A percentile compares a stretch with the other conserved stretches of the same genome.
phyloP scores from a whole-genome alignment of 2,329 filamentous ascomycete species.

The Fusarium odoratissimum region DNA sequence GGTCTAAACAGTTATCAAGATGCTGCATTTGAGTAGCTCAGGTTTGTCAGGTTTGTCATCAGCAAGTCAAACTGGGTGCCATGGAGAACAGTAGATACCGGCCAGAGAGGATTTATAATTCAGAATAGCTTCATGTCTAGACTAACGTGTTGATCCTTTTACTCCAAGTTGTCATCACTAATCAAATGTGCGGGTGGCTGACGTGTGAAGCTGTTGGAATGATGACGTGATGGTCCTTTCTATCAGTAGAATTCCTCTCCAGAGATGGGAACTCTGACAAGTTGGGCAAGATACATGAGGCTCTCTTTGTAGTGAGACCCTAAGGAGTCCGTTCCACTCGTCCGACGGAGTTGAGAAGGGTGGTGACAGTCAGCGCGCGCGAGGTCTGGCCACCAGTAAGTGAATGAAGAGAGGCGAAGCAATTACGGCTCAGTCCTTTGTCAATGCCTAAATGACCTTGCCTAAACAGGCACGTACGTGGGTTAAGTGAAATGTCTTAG shows the following conservation, averaged over 20 bases:
- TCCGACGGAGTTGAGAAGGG: background rate
- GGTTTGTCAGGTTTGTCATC: accelerated
- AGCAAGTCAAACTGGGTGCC: accelerated
- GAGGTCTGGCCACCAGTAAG: background rate
- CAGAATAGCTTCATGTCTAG: too few relatives aligned
- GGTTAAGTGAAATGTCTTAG: accelerated
- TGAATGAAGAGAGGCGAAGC: accelerated
- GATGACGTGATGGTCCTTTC: accelerated
- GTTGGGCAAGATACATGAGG: background rate
- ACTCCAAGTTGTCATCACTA: accelerated
- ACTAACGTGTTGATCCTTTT: accelerated
- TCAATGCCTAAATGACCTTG: background rate
- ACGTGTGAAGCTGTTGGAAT: background rate
- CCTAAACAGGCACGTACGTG: accelerated
- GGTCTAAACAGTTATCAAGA: accelerated
- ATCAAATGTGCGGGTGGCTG: background rate
- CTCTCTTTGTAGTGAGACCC: accelerated
- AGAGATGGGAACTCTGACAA: background rate
- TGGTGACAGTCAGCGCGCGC: too few relatives aligned
- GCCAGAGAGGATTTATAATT: accelerated
- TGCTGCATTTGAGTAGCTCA: accelerated
- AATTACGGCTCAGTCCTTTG: accelerated
- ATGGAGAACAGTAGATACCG: accelerated
- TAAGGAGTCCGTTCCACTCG: background rate
- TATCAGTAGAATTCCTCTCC: background rate